Conservation (phyloP, 208 protist species). For the Herpetomonas muscarum region DNA sequence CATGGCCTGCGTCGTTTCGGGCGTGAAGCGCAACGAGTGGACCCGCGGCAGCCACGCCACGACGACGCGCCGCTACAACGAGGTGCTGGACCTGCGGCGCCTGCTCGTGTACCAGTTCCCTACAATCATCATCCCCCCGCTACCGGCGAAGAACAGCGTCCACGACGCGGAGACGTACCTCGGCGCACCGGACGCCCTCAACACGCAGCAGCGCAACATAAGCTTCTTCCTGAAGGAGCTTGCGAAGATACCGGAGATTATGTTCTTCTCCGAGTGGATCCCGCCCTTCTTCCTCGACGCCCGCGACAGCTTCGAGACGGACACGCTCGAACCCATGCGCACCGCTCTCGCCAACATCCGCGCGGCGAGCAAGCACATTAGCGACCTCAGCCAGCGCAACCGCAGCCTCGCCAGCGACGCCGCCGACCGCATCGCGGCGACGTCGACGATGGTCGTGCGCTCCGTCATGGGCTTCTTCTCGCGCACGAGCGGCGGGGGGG, state of each 20-base stretch:
- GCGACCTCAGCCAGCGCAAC: constrained; percentile 57
- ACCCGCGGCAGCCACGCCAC: constrained; percentile 29
- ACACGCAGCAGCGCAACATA: constrained; percentile 50
- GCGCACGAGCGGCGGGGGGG: constrained; percentile 13
- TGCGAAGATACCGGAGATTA: constrained; percentile 54
- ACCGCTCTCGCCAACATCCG: constrained; percentile 35
- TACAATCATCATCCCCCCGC: constrained; percentile 67
- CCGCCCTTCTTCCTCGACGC: constrained; percentile 71
- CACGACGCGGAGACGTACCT: constrained; percentile 70
- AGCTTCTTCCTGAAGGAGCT: constrained; percentile 75
- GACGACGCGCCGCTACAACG: constrained; percentile 81
- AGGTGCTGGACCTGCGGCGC: constrained; percentile 64
- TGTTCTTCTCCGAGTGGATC: constrained; percentile 76
- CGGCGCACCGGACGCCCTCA: constrained; percentile 42
- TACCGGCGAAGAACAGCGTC: constrained; percentile 63
- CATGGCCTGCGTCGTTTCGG: constrained; percentile 26
- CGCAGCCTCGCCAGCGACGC: constrained; percentile 43
- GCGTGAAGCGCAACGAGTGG: constrained; percentile 57
- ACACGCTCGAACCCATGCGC: constrained; percentile 44
- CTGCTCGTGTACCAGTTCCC: constrained; percentile 74
- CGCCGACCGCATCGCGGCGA: constrained; percentile 42
- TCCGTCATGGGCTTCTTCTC: constrained; percentile 50
- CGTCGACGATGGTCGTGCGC: constrained; percentile 55
- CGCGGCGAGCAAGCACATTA: constrained; percentile 29
- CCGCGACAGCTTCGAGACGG: constrained; percentile 66